Base-by-base conservation (phyloP, 1,284 basidiomycete genomes). In the Veloporphyrellus conicus region DNA sequence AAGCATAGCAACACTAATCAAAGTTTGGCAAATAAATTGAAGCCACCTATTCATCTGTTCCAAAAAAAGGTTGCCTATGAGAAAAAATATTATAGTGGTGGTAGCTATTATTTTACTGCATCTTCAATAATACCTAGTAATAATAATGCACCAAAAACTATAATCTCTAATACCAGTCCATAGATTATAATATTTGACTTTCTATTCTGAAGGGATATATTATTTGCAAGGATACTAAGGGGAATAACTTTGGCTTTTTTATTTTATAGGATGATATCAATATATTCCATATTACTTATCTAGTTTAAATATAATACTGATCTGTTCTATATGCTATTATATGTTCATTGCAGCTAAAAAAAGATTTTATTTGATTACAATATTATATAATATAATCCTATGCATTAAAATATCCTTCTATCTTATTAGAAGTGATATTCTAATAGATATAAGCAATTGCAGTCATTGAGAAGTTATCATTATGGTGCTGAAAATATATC, bases 381-480 rank as follows among this genome's bases (percentile, higher is more conserved):
- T n/a, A 18, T 5, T 20, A 36, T 11, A 20, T 12, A 5, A 22
- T 22, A 9, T 55, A 52, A 7, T 33, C 49, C 0, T 10, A 54
- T 16, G 41, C 42, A 3, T 18, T 11, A 44, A 54, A 55, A 20
- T 41, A 54, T 0, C 27, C 45, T 8, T 42, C 34, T 6, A 32
- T 52, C 20, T 54, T 54, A 0, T 55, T 41, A 1, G 34, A 39
- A 0, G 14, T 54, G 20, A 54, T 54, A 8, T 9, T 50, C 22
- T 52, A 41, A 33, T 43, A 55, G 3, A 41, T 46, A 23, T 1
- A 18, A 39, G 28, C 14, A 6, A 46, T 43, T 4, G 25, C 34
- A 9, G 28, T 55, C 28, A 48, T 18, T 9, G 33, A 27, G 2
- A 29, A 29, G 16, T 42, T 25, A 12, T 33, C 4, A 4, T 6